A percentile compares a stretch with the other conserved stretches of the same genome.
These are phyloP conservation scores for Sporothrix globosa DNA, from an alignment of 2,329 filamentous ascomycete genomes.

Conservation along the genomic window DNA sequence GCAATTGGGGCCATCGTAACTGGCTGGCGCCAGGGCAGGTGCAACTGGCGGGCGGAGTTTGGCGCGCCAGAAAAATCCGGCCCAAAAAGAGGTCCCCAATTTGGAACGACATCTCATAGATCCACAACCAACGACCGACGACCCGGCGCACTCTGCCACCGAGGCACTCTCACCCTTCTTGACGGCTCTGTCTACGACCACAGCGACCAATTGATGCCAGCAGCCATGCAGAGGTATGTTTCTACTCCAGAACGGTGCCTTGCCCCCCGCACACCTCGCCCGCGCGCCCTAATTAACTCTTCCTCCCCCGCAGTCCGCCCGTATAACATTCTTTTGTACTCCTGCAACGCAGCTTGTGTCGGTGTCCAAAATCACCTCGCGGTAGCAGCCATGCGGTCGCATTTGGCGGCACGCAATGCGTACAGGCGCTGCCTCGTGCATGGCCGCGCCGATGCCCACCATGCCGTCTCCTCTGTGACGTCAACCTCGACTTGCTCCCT, in stretches of 20 bases:
- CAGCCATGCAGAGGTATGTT: constrained; percentile 31
- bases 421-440: constrained; percentile 57
- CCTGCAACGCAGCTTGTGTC: not conserved
- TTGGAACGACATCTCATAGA: constrained; percentile 23
- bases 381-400: constrained; percentile 55
- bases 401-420: constrained; percentile 60
- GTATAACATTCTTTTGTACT: constrained; percentile 4
- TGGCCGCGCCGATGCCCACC: constrained; percentile 3
- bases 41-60: constrained; percentile 5
- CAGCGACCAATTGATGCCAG: constrained; percentile 4
- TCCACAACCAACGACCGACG: constrained; percentile 9
- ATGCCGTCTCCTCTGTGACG: not conserved
- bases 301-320: constrained; percentile 17
- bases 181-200: not conserved
- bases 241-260: not conserved
- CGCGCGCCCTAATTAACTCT: constrained; percentile 3
- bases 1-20: constrained; percentile 14
- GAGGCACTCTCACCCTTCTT: not conserved
- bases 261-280: not conserved
- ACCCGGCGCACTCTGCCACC: not conserved
- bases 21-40: constrained; percentile 23
- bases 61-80: constrained; percentile 19
- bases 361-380: not conserved
- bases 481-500: not conserved
- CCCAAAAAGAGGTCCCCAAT: constrained; percentile 16